Conservation (phyloP, 495 filamentous ascomycete genomes). For the Xylaria grammica region DNA sequence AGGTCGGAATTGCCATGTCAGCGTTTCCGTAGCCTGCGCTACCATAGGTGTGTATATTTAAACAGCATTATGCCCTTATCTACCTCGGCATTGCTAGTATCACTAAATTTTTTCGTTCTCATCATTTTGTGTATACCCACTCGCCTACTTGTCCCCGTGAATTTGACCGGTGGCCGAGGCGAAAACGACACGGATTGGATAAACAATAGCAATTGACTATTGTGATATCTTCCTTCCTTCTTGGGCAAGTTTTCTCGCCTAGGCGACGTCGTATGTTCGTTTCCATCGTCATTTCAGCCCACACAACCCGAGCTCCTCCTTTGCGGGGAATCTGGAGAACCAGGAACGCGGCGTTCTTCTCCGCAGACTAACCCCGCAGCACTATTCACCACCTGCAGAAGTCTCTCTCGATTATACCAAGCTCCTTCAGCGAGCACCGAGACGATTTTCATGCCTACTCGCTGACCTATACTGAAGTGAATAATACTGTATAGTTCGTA, state of each 20-base stretch:
- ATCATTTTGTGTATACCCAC: not conserved
- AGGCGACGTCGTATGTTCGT: not conserved
- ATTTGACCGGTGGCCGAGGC: too few species aligned
- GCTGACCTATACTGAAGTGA: not conserved
- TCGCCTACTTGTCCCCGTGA: not conserved
- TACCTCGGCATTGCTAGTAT: too few species aligned
- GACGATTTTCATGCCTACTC: too few species aligned
- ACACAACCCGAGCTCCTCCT: not conserved
- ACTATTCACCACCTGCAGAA: not conserved
- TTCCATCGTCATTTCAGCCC: not conserved
- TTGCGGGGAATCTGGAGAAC: not conserved
- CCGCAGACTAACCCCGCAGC: conserved; percentile 2
- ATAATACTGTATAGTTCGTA: not conserved
- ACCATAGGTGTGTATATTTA: too few species aligned
- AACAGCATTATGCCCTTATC: too few species aligned
- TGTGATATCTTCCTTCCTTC: not conserved
- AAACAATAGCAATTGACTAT: too few species aligned
- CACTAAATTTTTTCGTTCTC: not conserved
- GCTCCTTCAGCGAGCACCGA: too few species aligned
- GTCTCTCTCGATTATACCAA: too few species aligned
- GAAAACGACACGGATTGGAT: too few species aligned
- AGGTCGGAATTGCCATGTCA: too few species aligned
- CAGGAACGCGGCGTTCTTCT: not conserved
- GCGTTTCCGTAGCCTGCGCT: too few species aligned
- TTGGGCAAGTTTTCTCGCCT: not conserved